These are phyloP conservation scores for Acanthochlamys bracteata DNA, from an alignment of 106 monocot species.

Conservation along the genomic window DNA sequence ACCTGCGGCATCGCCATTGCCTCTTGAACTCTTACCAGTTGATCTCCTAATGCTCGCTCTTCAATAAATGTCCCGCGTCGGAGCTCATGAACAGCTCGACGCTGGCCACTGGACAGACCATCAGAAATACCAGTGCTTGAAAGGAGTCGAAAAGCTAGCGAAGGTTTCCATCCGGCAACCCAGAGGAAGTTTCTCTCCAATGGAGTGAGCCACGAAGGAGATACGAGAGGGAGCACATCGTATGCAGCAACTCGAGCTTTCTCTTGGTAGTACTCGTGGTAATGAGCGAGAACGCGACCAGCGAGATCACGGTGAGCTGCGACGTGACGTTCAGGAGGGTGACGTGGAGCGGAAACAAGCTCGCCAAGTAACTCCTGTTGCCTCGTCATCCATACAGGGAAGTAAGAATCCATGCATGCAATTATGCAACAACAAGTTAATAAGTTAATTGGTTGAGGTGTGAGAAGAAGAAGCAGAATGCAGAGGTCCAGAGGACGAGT, in stretches of 20 bases:
- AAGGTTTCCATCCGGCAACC: conserved; percentile 30
- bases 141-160: conserved; percentile 26
- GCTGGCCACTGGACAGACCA: background rate
- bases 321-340: background rate
- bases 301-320: conserved; percentile 4
- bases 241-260: conserved; percentile 20
- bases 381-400: conserved; percentile 11
- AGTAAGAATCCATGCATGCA: conserved; percentile 26
- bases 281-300: conserved; percentile 10
- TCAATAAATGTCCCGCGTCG: background rate
- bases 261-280: conserved; percentile 21
- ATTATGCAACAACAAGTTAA: too few relatives aligned
- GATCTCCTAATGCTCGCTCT: background rate
- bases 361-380: conserved; percentile 19
- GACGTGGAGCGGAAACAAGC: conserved; percentile 9
- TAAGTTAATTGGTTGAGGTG: too few relatives aligned
- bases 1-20: conserved; percentile 9
- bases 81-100: background rate
- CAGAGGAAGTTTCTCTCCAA: conserved; percentile 40
- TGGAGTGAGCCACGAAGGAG: conserved; percentile 31
- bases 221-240: conserved; percentile 22
- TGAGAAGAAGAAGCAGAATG: too few relatives aligned
- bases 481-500: too few relatives aligned
- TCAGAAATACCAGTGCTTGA: background rate
- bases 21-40: conserved; percentile 26